phyloP scores from a whole-genome alignment of 1,139 yeast genomes.

The Eremothecium gossypii region DNA sequence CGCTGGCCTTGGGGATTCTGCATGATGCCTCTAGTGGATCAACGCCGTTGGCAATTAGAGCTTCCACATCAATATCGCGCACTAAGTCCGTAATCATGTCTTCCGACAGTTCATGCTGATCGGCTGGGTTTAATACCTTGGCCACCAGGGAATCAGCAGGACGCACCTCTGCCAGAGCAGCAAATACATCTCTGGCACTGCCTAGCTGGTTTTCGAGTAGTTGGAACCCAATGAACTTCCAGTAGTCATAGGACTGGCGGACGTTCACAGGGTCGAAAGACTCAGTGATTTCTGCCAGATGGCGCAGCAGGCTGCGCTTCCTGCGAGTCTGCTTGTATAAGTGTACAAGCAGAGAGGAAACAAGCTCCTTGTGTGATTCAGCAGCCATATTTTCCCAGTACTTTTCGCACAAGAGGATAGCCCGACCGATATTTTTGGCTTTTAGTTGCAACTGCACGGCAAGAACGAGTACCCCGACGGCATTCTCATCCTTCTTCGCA shows the following conservation, averaged over 20 bases:
- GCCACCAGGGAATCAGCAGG: conserved; percentile 4
- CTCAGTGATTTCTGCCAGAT: conserved; percentile 13
- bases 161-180: conserved; percentile 6
- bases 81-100: conserved; percentile 28
- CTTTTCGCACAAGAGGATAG: conserved; percentile 21
- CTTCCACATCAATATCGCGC: conserved; percentile 34
- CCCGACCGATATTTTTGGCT: conserved; percentile 24
- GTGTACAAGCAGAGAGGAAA: conserved; percentile 20
- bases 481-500: conserved; percentile 16
- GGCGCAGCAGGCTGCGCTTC: conserved; percentile 13
- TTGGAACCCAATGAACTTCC: conserved; percentile 43
- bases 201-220: conserved; percentile 31
- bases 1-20: conserved; percentile 9
- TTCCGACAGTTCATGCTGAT: not conserved
- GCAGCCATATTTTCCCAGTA: conserved; percentile 14
- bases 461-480: conserved; percentile 19
- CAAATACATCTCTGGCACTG: conserved; percentile 25
- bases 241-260: conserved; percentile 31
- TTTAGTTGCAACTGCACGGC: conserved; percentile 21
- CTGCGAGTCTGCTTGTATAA: conserved; percentile 21
- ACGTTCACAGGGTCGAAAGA: conserved; percentile 3
- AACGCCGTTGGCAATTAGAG: conserved; percentile 34
- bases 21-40: conserved; percentile 28
- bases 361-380: conserved; percentile 7
- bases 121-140: not conserved